Percentiles rank a stretch among this genome's conserved stretches.
Conservation (phyloP, 2,329 filamentous ascomycete genomes). For the Reticulascus tulasneorum region DNA sequence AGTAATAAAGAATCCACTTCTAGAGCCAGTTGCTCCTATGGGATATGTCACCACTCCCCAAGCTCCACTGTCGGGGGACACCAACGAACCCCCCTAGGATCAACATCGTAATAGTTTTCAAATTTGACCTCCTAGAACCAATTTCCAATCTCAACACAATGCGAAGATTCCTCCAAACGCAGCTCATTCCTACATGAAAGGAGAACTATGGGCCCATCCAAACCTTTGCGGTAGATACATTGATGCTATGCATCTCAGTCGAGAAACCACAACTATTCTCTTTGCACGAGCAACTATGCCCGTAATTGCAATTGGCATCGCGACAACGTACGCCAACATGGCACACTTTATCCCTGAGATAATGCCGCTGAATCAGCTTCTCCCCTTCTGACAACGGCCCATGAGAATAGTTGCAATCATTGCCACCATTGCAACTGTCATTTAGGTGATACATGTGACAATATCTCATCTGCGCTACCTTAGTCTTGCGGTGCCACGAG, state of each 20-base stretch:
- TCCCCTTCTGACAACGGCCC: neutral
- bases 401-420: neutral
- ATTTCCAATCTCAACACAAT: too few species aligned
- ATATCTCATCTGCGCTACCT: neutral
- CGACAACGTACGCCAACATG: neutral
- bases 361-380: neutral
- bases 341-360: neutral
- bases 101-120: too few species aligned
- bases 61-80: too few species aligned
- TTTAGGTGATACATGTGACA: neutral
- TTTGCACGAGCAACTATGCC: neutral
- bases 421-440: neutral
- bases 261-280: neutral
- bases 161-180: too few species aligned
- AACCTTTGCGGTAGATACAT: neutral
- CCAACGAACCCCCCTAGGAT: too few species aligned
- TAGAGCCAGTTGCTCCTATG: too few species aligned
- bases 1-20: too few species aligned
- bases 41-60: too few species aligned
- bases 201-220: too few species aligned
- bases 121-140: too few species aligned
- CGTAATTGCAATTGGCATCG: neutral
- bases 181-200: too few species aligned
- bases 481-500: neutral
- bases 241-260: neutral